phyloP scores from a whole-genome alignment of 768 basidiomycete species.

The Rhodocollybia butyracea region DNA sequence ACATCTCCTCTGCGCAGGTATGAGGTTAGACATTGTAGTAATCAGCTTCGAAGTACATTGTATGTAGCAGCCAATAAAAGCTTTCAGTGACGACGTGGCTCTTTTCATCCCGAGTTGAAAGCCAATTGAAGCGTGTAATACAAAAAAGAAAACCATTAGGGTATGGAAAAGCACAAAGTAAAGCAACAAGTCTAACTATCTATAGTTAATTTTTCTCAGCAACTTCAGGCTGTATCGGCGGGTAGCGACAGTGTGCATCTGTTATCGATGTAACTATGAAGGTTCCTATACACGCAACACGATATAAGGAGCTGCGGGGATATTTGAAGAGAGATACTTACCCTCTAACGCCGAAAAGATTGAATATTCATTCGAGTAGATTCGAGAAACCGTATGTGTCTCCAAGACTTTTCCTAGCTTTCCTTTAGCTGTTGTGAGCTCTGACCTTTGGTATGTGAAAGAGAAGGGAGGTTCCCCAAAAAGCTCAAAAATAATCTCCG shows the following conservation, averaged over 20 bases:
- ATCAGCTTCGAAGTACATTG: background rate
- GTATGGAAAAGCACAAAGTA: too few relatives aligned
- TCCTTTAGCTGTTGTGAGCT: constrained; percentile 62
- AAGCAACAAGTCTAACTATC: too few relatives aligned
- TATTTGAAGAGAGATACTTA: constrained; percentile 34
- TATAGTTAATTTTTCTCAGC: constrained; percentile 18
- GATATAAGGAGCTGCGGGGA: background rate
- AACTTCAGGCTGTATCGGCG: constrained; percentile 59
- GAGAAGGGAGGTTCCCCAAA: constrained; percentile 93
- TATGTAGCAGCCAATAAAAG: background rate
- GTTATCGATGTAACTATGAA: constrained; percentile 93
- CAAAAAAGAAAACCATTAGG: too few relatives aligned
- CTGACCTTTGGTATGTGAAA: constrained; percentile 90
- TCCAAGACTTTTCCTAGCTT: constrained; percentile 80
- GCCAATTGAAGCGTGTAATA: too few relatives aligned
- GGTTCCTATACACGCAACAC: constrained; percentile 50
- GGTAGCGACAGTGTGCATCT: constrained; percentile 88
- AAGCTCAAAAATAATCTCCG: constrained; percentile 88
- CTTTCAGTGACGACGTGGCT: too few relatives aligned
- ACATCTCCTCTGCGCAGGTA: constrained; percentile 86
- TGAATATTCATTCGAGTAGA: constrained; percentile 75
- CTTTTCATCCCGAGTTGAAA: too few relatives aligned
- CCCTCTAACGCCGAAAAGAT: constrained; percentile 93
- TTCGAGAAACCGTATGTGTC: constrained; percentile 85
- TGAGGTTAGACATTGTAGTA: background rate